Base-by-base conservation (phyloP, 2,329 filamentous ascomycete genomes). In the Orbilia brochopaga region DNA sequence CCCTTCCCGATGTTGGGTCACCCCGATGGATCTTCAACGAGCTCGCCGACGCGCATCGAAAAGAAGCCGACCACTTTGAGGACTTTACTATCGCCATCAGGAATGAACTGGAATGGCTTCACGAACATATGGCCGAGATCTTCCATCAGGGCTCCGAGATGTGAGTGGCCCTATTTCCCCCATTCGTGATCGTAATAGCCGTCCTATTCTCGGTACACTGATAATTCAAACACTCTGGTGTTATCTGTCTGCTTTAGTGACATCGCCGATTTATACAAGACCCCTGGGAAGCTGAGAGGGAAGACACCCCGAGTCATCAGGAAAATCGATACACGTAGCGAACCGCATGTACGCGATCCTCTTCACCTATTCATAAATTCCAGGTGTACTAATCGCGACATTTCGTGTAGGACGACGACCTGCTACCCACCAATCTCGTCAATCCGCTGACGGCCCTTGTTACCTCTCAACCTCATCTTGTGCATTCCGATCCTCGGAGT, bases 91-190 rank as follows among this genome's bases (percentile, higher is more conserved):
- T 90, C 81, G 91, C 92, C 30, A 92, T 91, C 73, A 87, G 90
- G 67, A 96, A 97, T 80, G 94, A 99, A 79, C 83, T 97, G 78
- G 92, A 97, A 79, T 99, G 94, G 94, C 83, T 99, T 76, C 97
- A 99, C 78, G 94, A 97, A 81, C 94, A 99, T 80, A 97, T 99
- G 93, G 87, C 87, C 55, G 91, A 96, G 74, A 91, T 99, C 77
- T 96, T 97, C 79, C 89, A 88, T 77, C 87, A 89, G 76, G 56
- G 56, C 27, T 56, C 61, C 2, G 61, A 62, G 35, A 54, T 73
- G 69, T 73, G 11, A 7, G 52, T 32, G n/a, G n/a, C n/a, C n/a
- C 17, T 55, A 60, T 6, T n/a, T 15, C 19, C 15, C 30, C 13
- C 48, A 13, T 23, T 32, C n/a, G 15, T 30, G 10, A 13, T 40